Base-by-base conservation (phyloP, 2,329 filamentous ascomycete genomes). In the Grosmannia penicillata region DNA sequence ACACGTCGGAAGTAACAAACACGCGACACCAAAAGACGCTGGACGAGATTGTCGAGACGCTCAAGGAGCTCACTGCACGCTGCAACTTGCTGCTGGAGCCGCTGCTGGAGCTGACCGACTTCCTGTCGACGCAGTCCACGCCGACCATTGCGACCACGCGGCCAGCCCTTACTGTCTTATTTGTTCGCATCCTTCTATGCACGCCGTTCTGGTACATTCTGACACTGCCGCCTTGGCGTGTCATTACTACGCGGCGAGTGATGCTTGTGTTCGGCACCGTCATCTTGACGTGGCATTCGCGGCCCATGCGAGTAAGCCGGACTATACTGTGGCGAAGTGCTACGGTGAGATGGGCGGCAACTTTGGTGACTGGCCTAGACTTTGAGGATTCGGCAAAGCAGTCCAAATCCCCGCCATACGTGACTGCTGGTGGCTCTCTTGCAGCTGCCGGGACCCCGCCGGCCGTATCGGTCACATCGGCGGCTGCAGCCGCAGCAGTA, bases 41-140 rank as follows among this genome's bases (percentile, higher is more conserved):
- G 37, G 91, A 98, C 55, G 91, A 98, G 61, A 98, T 98, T 43
- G 82, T 98, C 40, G 87, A 96, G 49, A 93, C 84, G 0, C 62
- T 98, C 32, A 85, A 86, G 55, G 77, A 86, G 47, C 84, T 98
- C 49, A 96, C 89, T 0, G 82, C 80, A 6, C 73, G 91, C 35
- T 95, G 91, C 59, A 94, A 95, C 56, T 80, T 94, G 37, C 65
- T 98, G 15, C 69, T 96, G 37, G 87, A 95, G 50, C 91, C 91
- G 3, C 70, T 96, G 39, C 66, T 94, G 32, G 77, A 82, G 46
- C 68, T 96, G 55, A 95, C 87, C 6, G 87, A 96, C 56, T 95
- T 95, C 52, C 68, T 98, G 21, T 91, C 83, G 43, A 93, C 86
- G 0, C 86, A 95, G 55, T 73, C 79, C 40, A 94, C 84, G 1